Evolutionary conservation across 306 rosid species (phyloP).

Genomic region (Cucurbita maxima): DNA sequence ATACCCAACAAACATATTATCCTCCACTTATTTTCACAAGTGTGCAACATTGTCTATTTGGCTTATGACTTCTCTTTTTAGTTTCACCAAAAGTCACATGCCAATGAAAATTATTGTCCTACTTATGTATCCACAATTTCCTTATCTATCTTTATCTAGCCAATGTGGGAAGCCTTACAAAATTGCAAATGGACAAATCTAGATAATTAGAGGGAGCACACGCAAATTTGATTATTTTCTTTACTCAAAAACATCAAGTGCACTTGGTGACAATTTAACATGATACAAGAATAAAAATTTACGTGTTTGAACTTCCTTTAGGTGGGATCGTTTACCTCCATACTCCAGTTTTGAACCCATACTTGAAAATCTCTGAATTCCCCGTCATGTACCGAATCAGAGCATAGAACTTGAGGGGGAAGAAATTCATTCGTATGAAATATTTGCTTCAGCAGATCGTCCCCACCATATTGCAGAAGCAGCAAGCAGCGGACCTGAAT

Average conservation of each 20-base stretch:
- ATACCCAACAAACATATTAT: too few relatives aligned
- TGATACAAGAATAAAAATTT: not conserved
- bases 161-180: not conserved
- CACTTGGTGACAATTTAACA: not conserved
- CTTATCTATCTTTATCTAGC: too few relatives aligned
- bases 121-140: too few relatives aligned
- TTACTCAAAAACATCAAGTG: not conserved
- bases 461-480: not conserved
- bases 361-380: not conserved
- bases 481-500: not conserved
- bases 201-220: not conserved
- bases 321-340: not conserved
- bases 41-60: too few relatives aligned
- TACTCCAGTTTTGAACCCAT: not conserved
- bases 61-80: too few relatives aligned
- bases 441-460: not conserved
- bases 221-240: not conserved
- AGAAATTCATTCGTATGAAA: not conserved
- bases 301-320: not conserved
- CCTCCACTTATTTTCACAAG: too few relatives aligned
- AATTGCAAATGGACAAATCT: not conserved
- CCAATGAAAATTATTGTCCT: too few relatives aligned
- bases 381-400: not conserved
- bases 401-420: not conserved
- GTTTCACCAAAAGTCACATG: too few relatives aligned